Base-by-base conservation (phyloP, 495 filamentous ascomycete genomes). In the Lichina pygmaea region DNA sequence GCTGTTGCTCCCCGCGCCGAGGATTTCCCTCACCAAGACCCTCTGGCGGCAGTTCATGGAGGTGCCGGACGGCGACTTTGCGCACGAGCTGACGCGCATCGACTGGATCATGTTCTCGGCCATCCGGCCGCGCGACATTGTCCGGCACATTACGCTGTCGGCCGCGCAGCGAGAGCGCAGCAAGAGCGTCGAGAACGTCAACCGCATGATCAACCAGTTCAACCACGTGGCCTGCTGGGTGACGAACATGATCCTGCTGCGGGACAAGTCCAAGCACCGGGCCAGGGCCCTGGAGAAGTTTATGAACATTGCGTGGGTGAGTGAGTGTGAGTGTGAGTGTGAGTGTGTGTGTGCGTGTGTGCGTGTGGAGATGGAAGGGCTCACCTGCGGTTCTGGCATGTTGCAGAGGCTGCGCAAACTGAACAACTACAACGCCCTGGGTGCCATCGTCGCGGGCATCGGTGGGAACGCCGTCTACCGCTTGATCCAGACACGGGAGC, bases 31-130 rank as follows among this genome's bases (percentile, higher is more conserved):
- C 9, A 75, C 72, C 47, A 93, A 93, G 55, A 59, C 75, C 40
- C 76, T 81, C 51, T 93, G 84, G 70, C 77, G 80, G 48, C 68
- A 74, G 44, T 74, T 92, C 50, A 86, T 92, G 74, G 78, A 78
- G 31, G 70, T 72, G 30, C 63, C 73, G 6, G 77, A 89, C 32
- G 81, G 85, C 38, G 70, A 80, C 42, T 81, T 94, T 50, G 89
- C 91, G 7, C 73, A 74, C 43, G 89, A 97, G 57, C 66, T 97
- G 54, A 94, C 89, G 6, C 72, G 89, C 45, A 86, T 95, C 39
- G 89, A 95, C 61, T 94, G 86, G 89, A 70, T 84, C 54, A 85
- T 92, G 73, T 93, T 93, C 59, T 85, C 78, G 51, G 79, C 83
- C n/a, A 91, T 95, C 55, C 75, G 81, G n/a, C 79, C 86, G 40